Evolutionary conservation across 768 basidiomycete species (phyloP).

Genomic region (Agaricus sinodeliciosus): DNA sequence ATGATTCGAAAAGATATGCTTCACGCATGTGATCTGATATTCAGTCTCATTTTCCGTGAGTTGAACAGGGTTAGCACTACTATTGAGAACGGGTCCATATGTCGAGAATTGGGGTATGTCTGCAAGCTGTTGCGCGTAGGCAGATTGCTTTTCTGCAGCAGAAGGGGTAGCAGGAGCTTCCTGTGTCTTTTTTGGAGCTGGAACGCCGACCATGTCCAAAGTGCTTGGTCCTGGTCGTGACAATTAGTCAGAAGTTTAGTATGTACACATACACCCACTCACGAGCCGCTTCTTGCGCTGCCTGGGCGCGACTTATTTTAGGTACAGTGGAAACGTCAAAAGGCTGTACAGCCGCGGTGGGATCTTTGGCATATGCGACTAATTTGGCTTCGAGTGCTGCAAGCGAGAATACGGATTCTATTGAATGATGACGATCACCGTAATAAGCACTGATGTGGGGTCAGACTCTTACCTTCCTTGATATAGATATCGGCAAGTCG

Average conservation of each 20-base stretch:
- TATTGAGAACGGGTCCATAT: conserved; percentile 86
- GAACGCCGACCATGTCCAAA: conserved; percentile 77
- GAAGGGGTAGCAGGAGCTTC: conserved; percentile 69
- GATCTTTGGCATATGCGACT: conserved; percentile 89
- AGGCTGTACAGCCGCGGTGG: conserved; percentile 57
- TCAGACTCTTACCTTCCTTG: conserved; percentile 65
- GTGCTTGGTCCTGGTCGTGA: conserved; percentile 64
- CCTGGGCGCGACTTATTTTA: conserved; percentile 90
- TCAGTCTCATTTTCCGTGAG: conserved; percentile 97
- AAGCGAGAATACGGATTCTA: conserved; percentile 93
- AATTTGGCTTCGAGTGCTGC: conserved; percentile 86
- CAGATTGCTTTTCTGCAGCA: conserved; percentile 82
- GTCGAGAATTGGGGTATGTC: conserved; percentile 80
- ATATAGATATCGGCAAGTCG: conserved; percentile 80
- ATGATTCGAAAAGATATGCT: conserved; percentile 94
- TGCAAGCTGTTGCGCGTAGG: conserved; percentile 78
- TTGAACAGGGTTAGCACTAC: conserved; percentile 68
- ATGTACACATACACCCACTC: conserved; percentile 21
- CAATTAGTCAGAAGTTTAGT: too few species aligned
- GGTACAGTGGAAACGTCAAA: conserved; percentile 86
- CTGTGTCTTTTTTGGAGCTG: conserved; percentile 49
- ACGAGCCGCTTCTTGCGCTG: conserved; percentile 85
- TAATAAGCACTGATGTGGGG: neutral
- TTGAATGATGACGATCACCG: conserved; percentile 7
- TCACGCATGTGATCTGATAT: conserved; percentile 94